Percentiles rank a stretch among this genome's conserved stretches.
phyloP scores from a whole-genome alignment of 2,329 filamentous ascomycete genomes.

The Paracamarosporium sp. region DNA sequence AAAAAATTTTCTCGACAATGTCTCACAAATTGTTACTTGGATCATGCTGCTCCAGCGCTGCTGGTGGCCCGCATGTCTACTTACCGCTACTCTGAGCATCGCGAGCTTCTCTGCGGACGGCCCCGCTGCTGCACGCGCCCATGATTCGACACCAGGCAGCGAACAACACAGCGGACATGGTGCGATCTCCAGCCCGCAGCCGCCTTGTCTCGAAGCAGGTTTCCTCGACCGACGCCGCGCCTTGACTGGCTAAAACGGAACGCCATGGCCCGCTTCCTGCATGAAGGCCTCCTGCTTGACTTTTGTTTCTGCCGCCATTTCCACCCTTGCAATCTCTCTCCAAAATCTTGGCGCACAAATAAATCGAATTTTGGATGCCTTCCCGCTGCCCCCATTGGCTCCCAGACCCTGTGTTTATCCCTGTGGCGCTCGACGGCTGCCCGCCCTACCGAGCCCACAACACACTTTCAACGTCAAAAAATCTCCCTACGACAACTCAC shows the following conservation, averaged over 20 bases:
- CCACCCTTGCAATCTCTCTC: slow-evolving; percentile 38
- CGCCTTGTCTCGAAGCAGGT: slow-evolving; percentile 34
- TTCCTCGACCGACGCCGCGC: slow-evolving; percentile 29
- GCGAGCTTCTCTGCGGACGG: slow-evolving; percentile 19
- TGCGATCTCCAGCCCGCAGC: slow-evolving; percentile 35
- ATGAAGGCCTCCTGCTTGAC: slow-evolving; percentile 35
- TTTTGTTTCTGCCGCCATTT: slow-evolving; percentile 35
- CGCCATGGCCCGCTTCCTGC: slow-evolving; percentile 42
- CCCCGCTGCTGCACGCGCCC: slow-evolving; percentile 35
- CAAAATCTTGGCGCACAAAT: slow-evolving; percentile 40
- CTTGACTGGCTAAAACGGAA: slow-evolving; percentile 39
- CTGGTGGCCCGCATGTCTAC: slow-evolving; percentile 35
- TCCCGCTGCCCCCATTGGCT: slow-evolving; percentile 35
- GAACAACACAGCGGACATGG: slow-evolving; percentile 40
- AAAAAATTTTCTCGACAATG: slow-evolving; percentile 39
- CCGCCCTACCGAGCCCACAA: slow-evolving; percentile 39
- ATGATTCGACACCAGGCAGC: slow-evolving; percentile 39
- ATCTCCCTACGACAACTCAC: slow-evolving; percentile 45
- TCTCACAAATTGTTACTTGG: slow-evolving; percentile 40
- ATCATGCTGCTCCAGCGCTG: slow-evolving; percentile 23
- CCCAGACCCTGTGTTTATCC: slow-evolving; percentile 24
- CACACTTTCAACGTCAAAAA: slow-evolving; percentile 31
- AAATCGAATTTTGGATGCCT: slow-evolving; percentile 40
- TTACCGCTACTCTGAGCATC: slow-evolving; percentile 45
- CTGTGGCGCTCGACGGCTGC: slow-evolving; percentile 25